Conservation (phyloP, 2,329 filamentous ascomycete species). For the Intubia oerlemansii region DNA sequence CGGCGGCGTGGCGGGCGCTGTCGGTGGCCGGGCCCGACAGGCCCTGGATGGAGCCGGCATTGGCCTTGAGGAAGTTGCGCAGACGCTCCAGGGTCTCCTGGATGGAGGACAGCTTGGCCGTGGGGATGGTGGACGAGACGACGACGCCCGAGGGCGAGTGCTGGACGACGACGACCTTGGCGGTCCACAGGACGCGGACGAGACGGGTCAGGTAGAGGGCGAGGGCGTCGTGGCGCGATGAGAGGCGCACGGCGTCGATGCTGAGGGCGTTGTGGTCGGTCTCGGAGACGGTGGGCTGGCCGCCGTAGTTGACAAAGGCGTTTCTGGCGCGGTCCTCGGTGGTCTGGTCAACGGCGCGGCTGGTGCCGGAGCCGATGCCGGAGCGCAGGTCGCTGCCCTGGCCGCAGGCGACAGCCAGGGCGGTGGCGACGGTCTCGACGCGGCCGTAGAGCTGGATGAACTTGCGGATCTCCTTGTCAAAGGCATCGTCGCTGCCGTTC, state of each 20-base stretch:
- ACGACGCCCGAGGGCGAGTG: constrained; percentile 39
- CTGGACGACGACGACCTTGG: constrained; percentile 53
- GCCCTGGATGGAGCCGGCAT: constrained; percentile 81
- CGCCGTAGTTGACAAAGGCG: constrained; percentile 82
- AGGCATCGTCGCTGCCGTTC: constrained; percentile 53
- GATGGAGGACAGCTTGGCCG: constrained; percentile 48
- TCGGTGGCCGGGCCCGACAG: constrained; percentile 71
- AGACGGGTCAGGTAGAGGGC: constrained; percentile 73
- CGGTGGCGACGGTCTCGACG: constrained; percentile 73
- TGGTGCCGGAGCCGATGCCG: constrained; percentile 52
- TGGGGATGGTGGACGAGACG: constrained; percentile 44
- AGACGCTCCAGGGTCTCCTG: constrained; percentile 66
- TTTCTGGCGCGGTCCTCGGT: constrained; percentile 70
- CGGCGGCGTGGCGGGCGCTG: constrained; percentile 41
- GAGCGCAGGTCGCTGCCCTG: constrained; percentile 60
- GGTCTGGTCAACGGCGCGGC: constrained; percentile 61
- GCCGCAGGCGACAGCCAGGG: constrained; percentile 83
- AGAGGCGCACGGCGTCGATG: constrained; percentile 68
- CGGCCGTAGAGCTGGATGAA: constrained; percentile 77
- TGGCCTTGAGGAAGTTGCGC: constrained; percentile 64
- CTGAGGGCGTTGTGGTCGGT: constrained; percentile 48
- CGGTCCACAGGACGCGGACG: constrained; percentile 76
- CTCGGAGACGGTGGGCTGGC: constrained; percentile 66
- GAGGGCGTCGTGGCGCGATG: constrained; percentile 73
- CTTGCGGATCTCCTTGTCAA: constrained; percentile 62